Evolutionary conservation across 352 stramenopile genomes (phyloP), one percentile per base, ranked within the genome.

Genomic region (Pythium aristosporum): DNA sequence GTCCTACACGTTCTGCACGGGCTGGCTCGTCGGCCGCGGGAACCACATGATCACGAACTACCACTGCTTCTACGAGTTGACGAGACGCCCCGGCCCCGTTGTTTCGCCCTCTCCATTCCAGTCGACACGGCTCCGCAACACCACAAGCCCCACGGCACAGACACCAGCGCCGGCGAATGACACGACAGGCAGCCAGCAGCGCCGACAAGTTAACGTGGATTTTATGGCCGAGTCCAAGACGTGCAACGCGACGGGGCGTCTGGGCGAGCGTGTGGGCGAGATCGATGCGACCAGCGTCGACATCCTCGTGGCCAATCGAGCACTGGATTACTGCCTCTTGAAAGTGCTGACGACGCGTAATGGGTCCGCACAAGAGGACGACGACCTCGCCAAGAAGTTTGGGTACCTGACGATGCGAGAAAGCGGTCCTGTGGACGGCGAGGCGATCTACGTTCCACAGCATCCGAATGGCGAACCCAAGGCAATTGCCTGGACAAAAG

Each of bases 41-140:
- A 88, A 86, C 59, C 70, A 89, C 65, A 66, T 92, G 57, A 47
- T 92, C 50, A 90, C 83, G 0, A 89, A 86, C 58, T 77, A 88
- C 58, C 80, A 89, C 65, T 92, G 83, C 64, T 69, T 92, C 16
- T 48, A 54, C 32, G 36, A 66, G 37, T 43, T 71, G 15, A 50
- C 36, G 3, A 25, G 50, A 5, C 15, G 18, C 10, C 12, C 13
- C 1, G 41, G 7, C 18, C 16, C 20, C 5, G 32, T 1, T 2
- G 4, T 50, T 2, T 25, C 49, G 4, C 11, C 1, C 3, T 25
- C 49, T 18, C 11, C 1, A 0, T 0, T 37, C 9, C 59, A 66
- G 20, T 23, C 60, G 9, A 34, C 30, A 5, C 50, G 23, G 16
- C 21, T 28, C 21, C 28, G 18, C 34, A 28, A 43, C 50, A 44